Conservation (phyloP, 2,329 filamentous ascomycete genomes). For the Metarhizium album region DNA sequence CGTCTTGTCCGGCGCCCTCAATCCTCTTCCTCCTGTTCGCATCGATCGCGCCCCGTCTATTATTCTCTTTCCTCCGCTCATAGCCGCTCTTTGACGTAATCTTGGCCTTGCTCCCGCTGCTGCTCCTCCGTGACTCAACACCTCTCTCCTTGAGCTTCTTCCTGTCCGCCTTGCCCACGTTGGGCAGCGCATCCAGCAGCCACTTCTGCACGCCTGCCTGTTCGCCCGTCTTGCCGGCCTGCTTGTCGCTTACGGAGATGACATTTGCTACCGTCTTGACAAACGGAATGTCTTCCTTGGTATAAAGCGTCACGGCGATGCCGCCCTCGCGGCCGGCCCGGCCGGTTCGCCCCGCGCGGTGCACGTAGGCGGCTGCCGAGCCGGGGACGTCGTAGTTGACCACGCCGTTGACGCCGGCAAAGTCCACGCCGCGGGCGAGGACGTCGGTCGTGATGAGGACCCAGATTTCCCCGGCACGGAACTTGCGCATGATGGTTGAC, state of each 20-base stretch:
- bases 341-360: slow-evolving; percentile 85
- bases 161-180: slow-evolving; percentile 72
- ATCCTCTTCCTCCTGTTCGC: slow-evolving; percentile 47
- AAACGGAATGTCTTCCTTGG: slow-evolving; percentile 82
- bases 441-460: slow-evolving; percentile 93
- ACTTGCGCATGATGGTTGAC: slow-evolving; percentile 74
- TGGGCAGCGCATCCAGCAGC: slow-evolving; percentile 79
- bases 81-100: slow-evolving; percentile 80
- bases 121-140: slow-evolving; percentile 55
- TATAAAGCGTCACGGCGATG: slow-evolving; percentile 88
- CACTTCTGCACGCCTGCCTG: slow-evolving; percentile 64
- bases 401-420: slow-evolving; percentile 88
- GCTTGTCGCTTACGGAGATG: slow-evolving; percentile 71
- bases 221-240: slow-evolving; percentile 42
- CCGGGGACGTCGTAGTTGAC: slow-evolving; percentile 96
- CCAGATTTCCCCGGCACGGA: slow-evolving; percentile 90
- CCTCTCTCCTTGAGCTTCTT: slow-evolving; percentile 73
- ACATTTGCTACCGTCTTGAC: slow-evolving; percentile 91
- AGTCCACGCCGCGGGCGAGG: slow-evolving; percentile 84
- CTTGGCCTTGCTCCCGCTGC: slow-evolving; percentile 34
- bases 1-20: slow-evolving; percentile 16
- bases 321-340: slow-evolving; percentile 80
- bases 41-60: slow-evolving; percentile 50
- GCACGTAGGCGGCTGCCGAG: slow-evolving; percentile 83
- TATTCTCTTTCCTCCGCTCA: slow-evolving; percentile 59